A percentile compares a stretch with the other conserved stretches of the same genome.
Conservation (phyloP, 78 protist genomes). For the slime mould (Dictyostelium discoideum) region DNA sequence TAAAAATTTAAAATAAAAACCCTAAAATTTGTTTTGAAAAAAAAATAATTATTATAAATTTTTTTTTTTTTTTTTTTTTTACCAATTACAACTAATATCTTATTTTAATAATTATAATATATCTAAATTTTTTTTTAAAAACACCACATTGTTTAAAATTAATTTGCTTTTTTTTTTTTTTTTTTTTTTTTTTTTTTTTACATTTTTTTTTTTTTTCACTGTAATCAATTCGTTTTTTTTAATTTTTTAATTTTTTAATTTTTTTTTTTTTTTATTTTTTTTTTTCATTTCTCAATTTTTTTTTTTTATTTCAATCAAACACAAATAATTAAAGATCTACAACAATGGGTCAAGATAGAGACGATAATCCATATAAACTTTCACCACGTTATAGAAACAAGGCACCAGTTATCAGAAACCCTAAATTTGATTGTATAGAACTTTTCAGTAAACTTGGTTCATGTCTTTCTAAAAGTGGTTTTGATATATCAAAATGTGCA, state of each 20-base stretch:
- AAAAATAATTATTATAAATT: too few relatives aligned
- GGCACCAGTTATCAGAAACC: background rate
- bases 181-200: too few relatives aligned
- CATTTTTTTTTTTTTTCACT: background rate
- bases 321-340: background rate
- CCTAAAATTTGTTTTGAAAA: too few relatives aligned
- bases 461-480: constrained; percentile 12
- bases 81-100: too few relatives aligned
- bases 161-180: too few relatives aligned
- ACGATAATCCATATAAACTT: constrained; percentile 55
- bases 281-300: background rate
- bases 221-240: background rate
- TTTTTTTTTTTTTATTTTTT: background rate
- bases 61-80: too few relatives aligned
- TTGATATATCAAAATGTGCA: constrained; percentile 47
- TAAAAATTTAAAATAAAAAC: too few relatives aligned
- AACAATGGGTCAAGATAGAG: constrained; percentile 40
- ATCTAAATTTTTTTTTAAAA: too few relatives aligned
- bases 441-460: background rate
- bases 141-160: too few relatives aligned
- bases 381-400: constrained; percentile 59
- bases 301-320: background rate
- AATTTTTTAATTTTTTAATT: background rate
- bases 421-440: constrained; percentile 3
- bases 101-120: too few relatives aligned